phyloP scores from a whole-genome alignment of 75 land plant genomes.

The Pinus taeda region DNA sequence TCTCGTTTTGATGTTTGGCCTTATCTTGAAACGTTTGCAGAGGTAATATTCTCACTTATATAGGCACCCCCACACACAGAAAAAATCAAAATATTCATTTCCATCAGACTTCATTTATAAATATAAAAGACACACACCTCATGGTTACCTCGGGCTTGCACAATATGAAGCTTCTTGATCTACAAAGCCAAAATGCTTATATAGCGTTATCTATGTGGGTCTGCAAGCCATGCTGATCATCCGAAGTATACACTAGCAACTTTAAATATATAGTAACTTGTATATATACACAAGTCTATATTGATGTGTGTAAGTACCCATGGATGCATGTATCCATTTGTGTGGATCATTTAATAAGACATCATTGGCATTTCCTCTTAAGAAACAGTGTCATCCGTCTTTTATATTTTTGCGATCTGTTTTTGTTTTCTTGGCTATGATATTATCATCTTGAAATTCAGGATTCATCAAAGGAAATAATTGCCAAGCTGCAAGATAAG shows the following conservation, averaged over 20 bases:
- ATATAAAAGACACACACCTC: constrained; percentile 70
- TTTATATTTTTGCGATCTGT: constrained; percentile 69
- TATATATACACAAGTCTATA: too few species aligned
- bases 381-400: constrained; percentile 62
- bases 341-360: constrained; percentile 32
- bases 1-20: constrained; percentile 83
- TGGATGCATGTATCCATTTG: background rate
- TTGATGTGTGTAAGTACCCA: background rate
- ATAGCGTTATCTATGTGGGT: too few species aligned
- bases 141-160: constrained; percentile 34
- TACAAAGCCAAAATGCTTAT: constrained; percentile 7
- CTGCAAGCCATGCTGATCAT: too few species aligned
- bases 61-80: constrained; percentile 54
- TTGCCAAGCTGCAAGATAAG: constrained; percentile 43
- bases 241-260: too few species aligned
- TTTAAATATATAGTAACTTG: too few species aligned
- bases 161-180: constrained; percentile 78
- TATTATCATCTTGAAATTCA: constrained; percentile 50
- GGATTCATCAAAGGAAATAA: constrained; percentile 59
- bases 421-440: constrained; percentile 48
- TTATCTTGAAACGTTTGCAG: constrained; percentile 59
- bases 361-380: constrained; percentile 46
- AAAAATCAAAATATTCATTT: constrained; percentile 60
- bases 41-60: constrained; percentile 27
- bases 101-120: constrained; percentile 49